Evolutionary conservation across 176 grass and related monocot species (phyloP).

Genomic region (Cenchrus purpureus): DNA sequence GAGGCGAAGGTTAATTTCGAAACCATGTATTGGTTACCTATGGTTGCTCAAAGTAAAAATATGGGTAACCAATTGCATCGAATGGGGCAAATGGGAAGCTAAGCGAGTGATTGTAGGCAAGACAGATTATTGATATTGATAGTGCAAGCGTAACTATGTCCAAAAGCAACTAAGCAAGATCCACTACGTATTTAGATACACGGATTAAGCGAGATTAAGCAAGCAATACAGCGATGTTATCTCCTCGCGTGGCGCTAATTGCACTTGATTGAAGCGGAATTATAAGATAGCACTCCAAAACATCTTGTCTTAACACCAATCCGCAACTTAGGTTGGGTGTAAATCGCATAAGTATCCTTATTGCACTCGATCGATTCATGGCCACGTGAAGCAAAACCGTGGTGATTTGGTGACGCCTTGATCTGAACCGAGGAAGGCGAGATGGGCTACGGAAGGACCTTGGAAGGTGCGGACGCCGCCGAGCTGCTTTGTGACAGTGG

Average conservation of each 20-base stretch:
- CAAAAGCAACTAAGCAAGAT: not conserved
- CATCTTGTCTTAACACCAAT: not conserved
- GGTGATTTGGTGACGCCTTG: not conserved
- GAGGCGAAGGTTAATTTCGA: not conserved
- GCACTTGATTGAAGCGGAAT: not conserved
- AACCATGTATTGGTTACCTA: not conserved
- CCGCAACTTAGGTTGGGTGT: not conserved
- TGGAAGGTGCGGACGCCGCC: conserved; percentile 56
- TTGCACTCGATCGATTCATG: too few species aligned
- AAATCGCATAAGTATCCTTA: not conserved
- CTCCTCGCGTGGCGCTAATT: not conserved
- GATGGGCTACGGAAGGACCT: conserved; percentile 38
- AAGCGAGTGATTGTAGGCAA: too few species aligned
- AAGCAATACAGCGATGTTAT: not conserved
- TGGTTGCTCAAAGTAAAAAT: not conserved
- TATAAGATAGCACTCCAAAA: not conserved
- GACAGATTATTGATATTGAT: not conserved
- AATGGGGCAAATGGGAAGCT: too few species aligned
- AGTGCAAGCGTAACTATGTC: not conserved
- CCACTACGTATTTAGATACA: not conserved
- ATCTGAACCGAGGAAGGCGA: not conserved
- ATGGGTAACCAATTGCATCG: not conserved
- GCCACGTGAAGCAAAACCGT: too few species aligned
- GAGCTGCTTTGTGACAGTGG: conserved; percentile 60
- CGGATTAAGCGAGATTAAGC: not conserved